Evolutionary conservation across 2,329 filamentous ascomycete genomes (phyloP).

Genomic region (Trichoderma arundinaceum): DNA sequence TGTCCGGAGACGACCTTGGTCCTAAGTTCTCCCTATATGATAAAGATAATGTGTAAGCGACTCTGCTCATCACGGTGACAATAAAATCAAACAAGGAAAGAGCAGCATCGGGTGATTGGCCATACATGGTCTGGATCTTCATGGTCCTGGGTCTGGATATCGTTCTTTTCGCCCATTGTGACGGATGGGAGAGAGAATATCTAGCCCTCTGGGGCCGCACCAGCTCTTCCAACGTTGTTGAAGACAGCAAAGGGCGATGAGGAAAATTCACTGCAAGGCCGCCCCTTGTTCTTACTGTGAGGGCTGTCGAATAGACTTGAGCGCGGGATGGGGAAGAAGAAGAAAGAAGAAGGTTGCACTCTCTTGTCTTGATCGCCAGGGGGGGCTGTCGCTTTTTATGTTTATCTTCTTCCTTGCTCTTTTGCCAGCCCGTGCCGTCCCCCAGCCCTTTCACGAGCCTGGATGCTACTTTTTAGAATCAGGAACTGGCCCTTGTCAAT

Average conservation of each 20-base stretch:
- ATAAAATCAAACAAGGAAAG: background rate
- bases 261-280: background rate
- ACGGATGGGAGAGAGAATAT: background rate
- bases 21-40: constrained; percentile 22
- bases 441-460: background rate
- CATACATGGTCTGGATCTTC: constrained; percentile 27
- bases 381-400: constrained; percentile 20
- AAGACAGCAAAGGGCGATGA: background rate
- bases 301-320: background rate
- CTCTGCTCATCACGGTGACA: background rate
- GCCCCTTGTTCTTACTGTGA: background rate
- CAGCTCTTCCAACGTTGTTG: background rate
- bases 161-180: constrained; percentile 25
- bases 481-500: constrained; percentile 15
- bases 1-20: constrained; percentile 34
- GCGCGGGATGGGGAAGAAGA: background rate
- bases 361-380: background rate
- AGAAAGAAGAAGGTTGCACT: background rate
- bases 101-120: background rate
- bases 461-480: constrained; percentile 7
- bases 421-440: constrained; percentile 19
- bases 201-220: constrained; percentile 11
- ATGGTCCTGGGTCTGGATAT: constrained; percentile 20
- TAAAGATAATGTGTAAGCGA: background rate
- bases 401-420: background rate